These are phyloP conservation scores for Hypoxylon rickii DNA, from an alignment of 495 filamentous ascomycete species.

Conservation along the genomic window DNA sequence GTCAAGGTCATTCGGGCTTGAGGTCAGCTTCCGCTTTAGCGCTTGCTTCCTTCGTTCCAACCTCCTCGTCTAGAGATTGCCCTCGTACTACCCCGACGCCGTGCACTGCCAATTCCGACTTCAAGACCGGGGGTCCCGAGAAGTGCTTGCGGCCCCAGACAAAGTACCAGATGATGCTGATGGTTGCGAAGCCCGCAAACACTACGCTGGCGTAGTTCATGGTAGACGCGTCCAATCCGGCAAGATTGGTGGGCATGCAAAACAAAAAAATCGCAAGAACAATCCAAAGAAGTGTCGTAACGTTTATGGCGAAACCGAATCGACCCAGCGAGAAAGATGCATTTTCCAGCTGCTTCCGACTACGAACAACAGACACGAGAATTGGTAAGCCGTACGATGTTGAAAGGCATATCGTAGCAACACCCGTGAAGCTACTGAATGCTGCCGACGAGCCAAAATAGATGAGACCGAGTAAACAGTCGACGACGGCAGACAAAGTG, in stretches of 20 bases:
- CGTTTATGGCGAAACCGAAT: conserved; percentile 57
- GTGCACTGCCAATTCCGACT: conserved; percentile 43
- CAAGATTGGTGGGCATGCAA: conserved; percentile 60
- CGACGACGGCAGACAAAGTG: conserved; percentile 59
- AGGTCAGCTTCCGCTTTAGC: conserved; percentile 14
- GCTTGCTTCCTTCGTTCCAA: conserved; percentile 18
- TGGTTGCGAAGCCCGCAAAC: conserved; percentile 63
- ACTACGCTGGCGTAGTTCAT: conserved; percentile 67
- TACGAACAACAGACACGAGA: conserved; percentile 47
- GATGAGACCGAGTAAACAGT: conserved; percentile 63
- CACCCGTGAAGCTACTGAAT: conserved; percentile 63
- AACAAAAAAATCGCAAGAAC: conserved; percentile 64
- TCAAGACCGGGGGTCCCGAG: conserved; percentile 61
- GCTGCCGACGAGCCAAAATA: conserved; percentile 64
- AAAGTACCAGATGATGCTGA: conserved; percentile 66
- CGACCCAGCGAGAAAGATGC: conserved; percentile 63
- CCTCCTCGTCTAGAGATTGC: conserved; percentile 28
- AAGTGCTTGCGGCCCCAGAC: conserved; percentile 68
- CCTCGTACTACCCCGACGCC: conserved; percentile 35
- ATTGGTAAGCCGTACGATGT: conserved; percentile 69
- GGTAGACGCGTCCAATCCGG: conserved; percentile 55
- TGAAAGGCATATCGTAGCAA: conserved; percentile 68
- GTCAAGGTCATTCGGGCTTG: conserved; percentile 8
- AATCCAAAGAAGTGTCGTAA: conserved; percentile 59
- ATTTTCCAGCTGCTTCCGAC: conserved; percentile 44